Conservation (phyloP, 768 basidiomycete genomes). For the Fomitopsis pulvina region DNA sequence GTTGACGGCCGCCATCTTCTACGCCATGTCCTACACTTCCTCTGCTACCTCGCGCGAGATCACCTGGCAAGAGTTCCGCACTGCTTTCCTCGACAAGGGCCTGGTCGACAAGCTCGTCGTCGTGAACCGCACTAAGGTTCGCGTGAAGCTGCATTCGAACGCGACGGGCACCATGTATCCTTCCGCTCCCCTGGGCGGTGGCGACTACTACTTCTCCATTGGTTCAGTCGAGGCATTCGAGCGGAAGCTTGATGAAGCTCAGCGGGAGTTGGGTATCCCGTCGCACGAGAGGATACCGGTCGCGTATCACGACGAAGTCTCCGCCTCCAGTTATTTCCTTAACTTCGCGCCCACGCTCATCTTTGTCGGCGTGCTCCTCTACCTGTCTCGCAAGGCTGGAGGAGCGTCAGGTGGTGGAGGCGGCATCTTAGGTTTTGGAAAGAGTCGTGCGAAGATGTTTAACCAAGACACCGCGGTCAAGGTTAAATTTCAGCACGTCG, state of each 20-base stretch:
- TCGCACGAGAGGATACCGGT: slow-evolving; percentile 93
- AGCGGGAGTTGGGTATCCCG: slow-evolving; percentile 87
- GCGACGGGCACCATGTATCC: slow-evolving; percentile 78
- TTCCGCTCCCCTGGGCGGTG: slow-evolving; percentile 38
- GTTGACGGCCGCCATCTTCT: slow-evolving; percentile 56
- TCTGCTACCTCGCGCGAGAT: slow-evolving; percentile 73
- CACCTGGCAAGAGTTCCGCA: slow-evolving; percentile 99
- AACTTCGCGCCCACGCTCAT: slow-evolving; percentile 95
- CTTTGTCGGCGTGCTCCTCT: slow-evolving; percentile 85
- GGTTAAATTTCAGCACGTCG: slow-evolving; percentile 93
- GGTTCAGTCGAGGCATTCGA: slow-evolving; percentile 97
- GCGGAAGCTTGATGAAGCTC: slow-evolving; percentile 89
- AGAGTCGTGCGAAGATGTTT: slow-evolving; percentile 90
- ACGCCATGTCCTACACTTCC: slow-evolving; percentile 44
- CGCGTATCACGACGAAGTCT: slow-evolving; percentile 93
- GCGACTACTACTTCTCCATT: slow-evolving; percentile 91
- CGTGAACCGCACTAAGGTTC: slow-evolving; percentile 84
- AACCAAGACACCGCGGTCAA: slow-evolving; percentile 95
- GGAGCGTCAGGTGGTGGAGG: slow-evolving; percentile 60
- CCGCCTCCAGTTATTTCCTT: slow-evolving; percentile 70
- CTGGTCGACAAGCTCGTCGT: slow-evolving; percentile 92
- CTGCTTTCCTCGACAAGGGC: slow-evolving; percentile 93
- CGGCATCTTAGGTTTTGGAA: slow-evolving; percentile 96
- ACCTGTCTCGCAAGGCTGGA: slow-evolving; percentile 70
- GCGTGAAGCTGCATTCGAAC: slow-evolving; percentile 89